Percentiles rank a stretch among this genome's conserved stretches.
These are phyloP conservation scores for Scheffersomyces illinoinensis DNA, from an alignment of 1,139 yeast species.

Conservation along the genomic window DNA sequence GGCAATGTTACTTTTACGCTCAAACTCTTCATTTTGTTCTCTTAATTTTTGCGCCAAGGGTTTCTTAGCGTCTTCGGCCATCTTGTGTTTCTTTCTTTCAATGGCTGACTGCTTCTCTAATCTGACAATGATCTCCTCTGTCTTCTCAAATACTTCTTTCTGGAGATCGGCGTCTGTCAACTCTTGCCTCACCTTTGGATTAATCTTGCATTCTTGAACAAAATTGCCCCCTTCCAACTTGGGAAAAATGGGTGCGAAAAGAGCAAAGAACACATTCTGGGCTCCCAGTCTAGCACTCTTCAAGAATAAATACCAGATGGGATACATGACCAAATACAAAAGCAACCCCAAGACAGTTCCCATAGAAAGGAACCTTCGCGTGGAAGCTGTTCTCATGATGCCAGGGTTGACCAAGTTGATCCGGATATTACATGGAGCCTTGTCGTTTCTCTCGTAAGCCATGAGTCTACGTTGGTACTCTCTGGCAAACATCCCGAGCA, in stretches of 20 bases:
- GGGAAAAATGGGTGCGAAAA: slow-evolving; percentile 69
- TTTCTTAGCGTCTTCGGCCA: slow-evolving; percentile 13
- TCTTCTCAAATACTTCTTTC: slow-evolving; percentile 58
- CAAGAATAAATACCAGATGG: slow-evolving; percentile 77
- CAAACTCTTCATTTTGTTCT: slow-evolving; percentile 16
- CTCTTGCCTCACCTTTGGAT: slow-evolving; percentile 54
- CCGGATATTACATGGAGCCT: slow-evolving; percentile 66
- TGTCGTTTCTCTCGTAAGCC: slow-evolving; percentile 60
- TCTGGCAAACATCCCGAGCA: slow-evolving; percentile 69
- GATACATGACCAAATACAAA: slow-evolving; percentile 69
- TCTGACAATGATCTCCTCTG: slow-evolving; percentile 54
- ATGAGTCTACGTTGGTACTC: slow-evolving; percentile 71
- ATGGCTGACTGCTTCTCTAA: slow-evolving; percentile 74
- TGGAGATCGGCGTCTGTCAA: slow-evolving; percentile 63
- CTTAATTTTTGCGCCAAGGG: slow-evolving; percentile 1
- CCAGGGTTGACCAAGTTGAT: slow-evolving; percentile 91
- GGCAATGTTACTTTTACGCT: slow-evolving; percentile 27
- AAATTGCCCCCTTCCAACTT: slow-evolving; percentile 64
- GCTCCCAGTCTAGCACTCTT: slow-evolving; percentile 79
- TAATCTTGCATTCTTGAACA: slow-evolving; percentile 69
- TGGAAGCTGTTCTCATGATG: slow-evolving; percentile 80
- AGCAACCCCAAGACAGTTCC: slow-evolving; percentile 75
- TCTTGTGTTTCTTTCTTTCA: slow-evolving; percentile 48
- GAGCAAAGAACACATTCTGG: slow-evolving; percentile 70
- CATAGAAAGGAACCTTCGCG: slow-evolving; percentile 73